Conservation (phyloP, 2,329 filamentous ascomycete species). For the Ophiostoma sp. region DNA sequence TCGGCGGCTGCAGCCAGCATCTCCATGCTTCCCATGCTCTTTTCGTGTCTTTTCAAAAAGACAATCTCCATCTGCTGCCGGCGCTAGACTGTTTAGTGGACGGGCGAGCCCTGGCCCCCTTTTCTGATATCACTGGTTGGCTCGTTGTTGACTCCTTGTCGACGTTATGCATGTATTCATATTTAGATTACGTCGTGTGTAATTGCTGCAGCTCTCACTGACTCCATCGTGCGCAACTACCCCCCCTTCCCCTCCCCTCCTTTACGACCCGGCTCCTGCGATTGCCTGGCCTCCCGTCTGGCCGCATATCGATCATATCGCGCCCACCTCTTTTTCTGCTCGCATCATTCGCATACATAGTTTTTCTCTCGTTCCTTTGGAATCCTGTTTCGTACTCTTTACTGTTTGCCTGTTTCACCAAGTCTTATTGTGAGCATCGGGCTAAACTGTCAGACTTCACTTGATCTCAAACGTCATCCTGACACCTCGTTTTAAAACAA, state of each 20-base stretch:
- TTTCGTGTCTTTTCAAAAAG: neutral
- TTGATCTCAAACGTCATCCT: neutral
- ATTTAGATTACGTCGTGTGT: neutral
- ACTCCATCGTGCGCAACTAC: conserved; percentile 14
- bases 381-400: neutral
- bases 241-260: conserved; percentile 20
- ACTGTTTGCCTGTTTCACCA: neutral
- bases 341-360: conserved; percentile 5
- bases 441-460: neutral
- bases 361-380: neutral
- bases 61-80: conserved; percentile 19
- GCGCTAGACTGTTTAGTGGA: conserved; percentile 24
- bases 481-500: neutral
- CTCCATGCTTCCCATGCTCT: neutral
- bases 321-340: conserved; percentile 21
- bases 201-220: conserved; percentile 9
- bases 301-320: conserved; percentile 25
- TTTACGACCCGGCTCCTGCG: conserved; percentile 18
- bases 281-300: conserved; percentile 22
- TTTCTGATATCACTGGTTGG: conserved; percentile 7
- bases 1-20: conserved; percentile 22
- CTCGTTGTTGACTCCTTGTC: neutral
- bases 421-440: neutral
- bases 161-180: neutral
- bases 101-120: conserved; percentile 21